Evolutionary conservation across 2,329 filamentous ascomycete genomes (phyloP).

Genomic region (Decorospora gaudefroyi): DNA sequence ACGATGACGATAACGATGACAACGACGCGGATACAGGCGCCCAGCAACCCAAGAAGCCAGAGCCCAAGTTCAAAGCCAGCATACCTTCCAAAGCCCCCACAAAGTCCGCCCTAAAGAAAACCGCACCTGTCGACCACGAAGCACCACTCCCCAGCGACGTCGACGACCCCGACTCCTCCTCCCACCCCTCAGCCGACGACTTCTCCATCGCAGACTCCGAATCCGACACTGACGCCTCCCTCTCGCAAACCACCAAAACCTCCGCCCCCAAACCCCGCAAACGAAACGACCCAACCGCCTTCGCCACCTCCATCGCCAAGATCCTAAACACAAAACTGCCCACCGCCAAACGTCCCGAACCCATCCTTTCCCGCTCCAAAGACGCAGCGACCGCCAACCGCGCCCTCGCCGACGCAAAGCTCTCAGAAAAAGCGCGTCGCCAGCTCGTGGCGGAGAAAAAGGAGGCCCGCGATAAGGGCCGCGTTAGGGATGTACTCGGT

Average conservation of each 20-base stretch:
- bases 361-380: conserved; percentile 84
- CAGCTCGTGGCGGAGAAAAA: conserved; percentile 81
- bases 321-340: conserved; percentile 90
- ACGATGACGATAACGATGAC: conserved; percentile 13
- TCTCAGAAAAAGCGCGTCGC: conserved; percentile 79
- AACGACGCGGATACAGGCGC: not conserved
- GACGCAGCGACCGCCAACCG: conserved; percentile 73
- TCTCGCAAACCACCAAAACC: conserved; percentile 43
- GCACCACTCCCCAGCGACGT: conserved; percentile 34
- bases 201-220: conserved; percentile 41
- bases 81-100: conserved; percentile 22
- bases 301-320: conserved; percentile 90
- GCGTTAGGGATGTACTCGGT: conserved; percentile 82
- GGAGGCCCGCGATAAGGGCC: conserved; percentile 78
- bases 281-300: conserved; percentile 87
- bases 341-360: conserved; percentile 78
- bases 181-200: conserved; percentile 46
- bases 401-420: conserved; percentile 71
- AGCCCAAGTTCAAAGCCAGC: conserved; percentile 29
- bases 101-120: conserved; percentile 34
- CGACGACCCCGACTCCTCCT: conserved; percentile 18
- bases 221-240: conserved; percentile 43
- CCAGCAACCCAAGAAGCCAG: conserved; percentile 18
- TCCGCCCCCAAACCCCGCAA: conserved; percentile 65
- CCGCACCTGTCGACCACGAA: conserved; percentile 35